Evolutionary conservation across 2,329 filamentous ascomycete genomes (phyloP), one percentile per base, ranked within the genome.

Genomic region (Alternaria postmessia): DNA sequence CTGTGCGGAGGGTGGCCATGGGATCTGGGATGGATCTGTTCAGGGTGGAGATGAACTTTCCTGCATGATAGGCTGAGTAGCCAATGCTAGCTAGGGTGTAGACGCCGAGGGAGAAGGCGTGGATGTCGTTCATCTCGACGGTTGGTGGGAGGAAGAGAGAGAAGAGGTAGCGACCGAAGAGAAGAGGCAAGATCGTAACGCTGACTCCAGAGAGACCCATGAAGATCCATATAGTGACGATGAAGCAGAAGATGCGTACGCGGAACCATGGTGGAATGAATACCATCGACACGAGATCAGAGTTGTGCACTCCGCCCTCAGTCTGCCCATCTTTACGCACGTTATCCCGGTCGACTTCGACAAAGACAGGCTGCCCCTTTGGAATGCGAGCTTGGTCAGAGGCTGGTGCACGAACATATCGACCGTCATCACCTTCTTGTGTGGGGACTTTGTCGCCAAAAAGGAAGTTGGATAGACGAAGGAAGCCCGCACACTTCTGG

Each of bases 351-450:
- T 86, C 84, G 8, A 94, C 90, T 51, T 91, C 87, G 18, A 96
- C 81, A 73, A 99, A 98, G 4, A 97, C 94, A 16, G 84, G 82
- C 47, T 85, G 86, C 39, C 92, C 91, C 78, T 96, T 97, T 4
- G 93, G 92, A 36, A 98, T 94, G 72, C 96, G 93, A 66, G 97
- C 92, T 75, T 96, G 93, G 76, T 99, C 95, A 1, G 93, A 97
- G 18, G 93, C 94, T 11, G 95, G 95, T n/a, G 93, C 92, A 46
- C 93, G 89, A 24, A 97, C 94, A 75, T 94, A 98, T 59, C 85
- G 87, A 5, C 95, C 95, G 68, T 94, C 88, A 3, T 82, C 83
- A 7, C 93, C 92, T 79, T 97, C 93, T 76, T 99, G 94, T 62
- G 97, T 92, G 22, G 87, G 82, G 28, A 85, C 85, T 59, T 92